Evolutionary conservation across 2,329 filamentous ascomycete species (phyloP).

Genomic region (Trichoderma atrobrunneum): DNA sequence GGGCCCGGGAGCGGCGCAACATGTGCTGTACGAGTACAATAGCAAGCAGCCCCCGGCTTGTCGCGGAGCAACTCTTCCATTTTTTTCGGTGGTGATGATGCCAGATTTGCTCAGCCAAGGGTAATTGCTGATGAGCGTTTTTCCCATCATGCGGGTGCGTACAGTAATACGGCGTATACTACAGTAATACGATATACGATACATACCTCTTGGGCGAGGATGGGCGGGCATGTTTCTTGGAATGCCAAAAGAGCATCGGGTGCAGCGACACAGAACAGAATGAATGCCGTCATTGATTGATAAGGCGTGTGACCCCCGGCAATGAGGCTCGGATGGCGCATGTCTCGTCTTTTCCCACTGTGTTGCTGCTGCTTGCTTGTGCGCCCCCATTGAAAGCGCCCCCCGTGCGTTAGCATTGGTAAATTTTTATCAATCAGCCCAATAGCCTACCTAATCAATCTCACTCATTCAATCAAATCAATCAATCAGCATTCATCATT

Average conservation of each 20-base stretch:
- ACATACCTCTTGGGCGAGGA: background rate
- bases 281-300: conserved; percentile 11
- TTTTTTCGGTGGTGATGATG: background rate
- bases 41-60: background rate
- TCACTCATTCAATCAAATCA: background rate
- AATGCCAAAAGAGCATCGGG: background rate
- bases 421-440: conserved; percentile 12
- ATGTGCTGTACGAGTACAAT: background rate
- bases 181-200: too few relatives aligned
- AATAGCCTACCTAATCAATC: background rate
- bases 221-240: background rate
- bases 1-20: background rate
- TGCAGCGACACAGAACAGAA: background rate
- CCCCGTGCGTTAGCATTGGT: background rate
- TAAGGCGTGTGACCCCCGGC: background rate
- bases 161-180: background rate
- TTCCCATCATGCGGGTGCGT: background rate
- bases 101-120: background rate
- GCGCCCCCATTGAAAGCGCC: background rate
- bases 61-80: background rate
- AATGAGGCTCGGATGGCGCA: background rate
- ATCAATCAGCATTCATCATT: conserved; percentile 6
- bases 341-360: background rate
- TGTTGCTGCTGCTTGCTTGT: background rate
- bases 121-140: background rate